phyloP scores from a whole-genome alignment of 2,329 filamentous ascomycete genomes.

The Fusarium stilboides region DNA sequence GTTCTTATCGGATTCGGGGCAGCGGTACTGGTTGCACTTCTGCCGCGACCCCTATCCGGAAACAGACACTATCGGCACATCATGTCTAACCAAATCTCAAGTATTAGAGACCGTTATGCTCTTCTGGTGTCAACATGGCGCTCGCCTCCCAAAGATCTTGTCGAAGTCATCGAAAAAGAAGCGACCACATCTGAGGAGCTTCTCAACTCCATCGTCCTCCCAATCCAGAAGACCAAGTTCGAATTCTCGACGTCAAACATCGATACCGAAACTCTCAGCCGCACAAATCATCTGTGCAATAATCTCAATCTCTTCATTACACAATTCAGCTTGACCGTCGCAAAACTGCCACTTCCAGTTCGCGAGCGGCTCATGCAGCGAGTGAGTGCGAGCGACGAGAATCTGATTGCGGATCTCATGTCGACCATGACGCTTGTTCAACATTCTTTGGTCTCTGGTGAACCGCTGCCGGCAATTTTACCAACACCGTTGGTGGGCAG shows the following conservation, averaged over 20 bases:
- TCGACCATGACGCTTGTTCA: constrained; percentile 27
- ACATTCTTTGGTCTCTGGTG: constrained; percentile 22
- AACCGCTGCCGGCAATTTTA: constrained; percentile 16
- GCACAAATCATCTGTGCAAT: constrained; percentile 17
- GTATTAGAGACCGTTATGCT: constrained; percentile 21
- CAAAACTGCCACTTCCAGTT: constrained; percentile 15
- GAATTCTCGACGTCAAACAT: constrained; percentile 31
- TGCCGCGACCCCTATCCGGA: constrained; percentile 13
- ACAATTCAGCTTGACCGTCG: constrained; percentile 22
- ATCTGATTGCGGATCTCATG: constrained; percentile 20
- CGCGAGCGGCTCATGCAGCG: constrained; percentile 21
- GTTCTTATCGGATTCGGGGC: constrained; percentile 24
- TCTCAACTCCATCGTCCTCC: constrained; percentile 18
- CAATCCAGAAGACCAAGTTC: constrained; percentile 22
- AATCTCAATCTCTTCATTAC: constrained; percentile 26
- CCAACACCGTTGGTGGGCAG: constrained; percentile 23
- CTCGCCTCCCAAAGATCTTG: constrained; percentile 9
- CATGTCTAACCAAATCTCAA: constrained; percentile 18
- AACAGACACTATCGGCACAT: constrained; percentile 26
- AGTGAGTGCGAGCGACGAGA: constrained; percentile 15
- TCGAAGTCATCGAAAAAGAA: constrained; percentile 23
- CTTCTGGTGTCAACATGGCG: constrained; percentile 21
- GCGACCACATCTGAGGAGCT: constrained; percentile 17
- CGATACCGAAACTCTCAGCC: constrained; percentile 21
- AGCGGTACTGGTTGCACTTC: constrained; percentile 18